Evolutionary conservation across 768 basidiomycete genomes (phyloP).

Genomic region (Lactarius pseudohatsudake): DNA sequence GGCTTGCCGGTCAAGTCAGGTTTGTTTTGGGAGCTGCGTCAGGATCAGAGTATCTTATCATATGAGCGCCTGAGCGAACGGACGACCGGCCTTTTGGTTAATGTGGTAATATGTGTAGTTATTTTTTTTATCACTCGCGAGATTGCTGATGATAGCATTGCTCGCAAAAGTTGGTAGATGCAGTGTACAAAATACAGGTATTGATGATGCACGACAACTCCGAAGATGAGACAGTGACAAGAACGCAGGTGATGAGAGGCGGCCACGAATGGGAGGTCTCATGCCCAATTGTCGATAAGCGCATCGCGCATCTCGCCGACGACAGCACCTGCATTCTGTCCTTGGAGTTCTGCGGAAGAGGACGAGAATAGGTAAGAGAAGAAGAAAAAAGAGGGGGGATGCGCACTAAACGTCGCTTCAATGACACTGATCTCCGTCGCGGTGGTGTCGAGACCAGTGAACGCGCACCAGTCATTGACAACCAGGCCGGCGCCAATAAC

Average conservation of each 20-base stretch:
- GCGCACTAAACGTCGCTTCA: constrained; percentile 94
- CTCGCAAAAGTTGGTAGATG: constrained; percentile 9
- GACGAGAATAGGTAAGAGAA: constrained; percentile 4
- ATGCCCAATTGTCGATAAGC: constrained; percentile 83
- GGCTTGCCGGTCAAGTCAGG: background rate
- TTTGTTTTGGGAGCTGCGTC: background rate
- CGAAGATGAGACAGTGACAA: background rate
- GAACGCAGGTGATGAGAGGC: background rate
- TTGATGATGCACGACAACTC: constrained; percentile 19
- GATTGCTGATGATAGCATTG: background rate
- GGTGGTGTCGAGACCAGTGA: constrained; percentile 99
- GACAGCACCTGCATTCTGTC: constrained; percentile 52
- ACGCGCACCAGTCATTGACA: constrained; percentile 99
- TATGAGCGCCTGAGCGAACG: background rate
- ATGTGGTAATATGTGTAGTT: background rate
- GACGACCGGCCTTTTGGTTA: background rate
- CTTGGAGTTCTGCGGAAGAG: constrained; percentile 49
- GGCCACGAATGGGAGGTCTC: constrained; percentile 26
- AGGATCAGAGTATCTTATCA: background rate
- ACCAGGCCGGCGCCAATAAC: constrained; percentile 97
- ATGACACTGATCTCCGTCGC: constrained; percentile 98
- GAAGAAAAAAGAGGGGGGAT: constrained; percentile 9
- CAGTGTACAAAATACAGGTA: constrained; percentile 23
- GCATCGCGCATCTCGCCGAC: constrained; percentile 62
- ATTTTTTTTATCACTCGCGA: background rate